phyloP scores from a whole-genome alignment of 2,329 filamentous ascomycete species.

The Cladophialophora immunda region DNA sequence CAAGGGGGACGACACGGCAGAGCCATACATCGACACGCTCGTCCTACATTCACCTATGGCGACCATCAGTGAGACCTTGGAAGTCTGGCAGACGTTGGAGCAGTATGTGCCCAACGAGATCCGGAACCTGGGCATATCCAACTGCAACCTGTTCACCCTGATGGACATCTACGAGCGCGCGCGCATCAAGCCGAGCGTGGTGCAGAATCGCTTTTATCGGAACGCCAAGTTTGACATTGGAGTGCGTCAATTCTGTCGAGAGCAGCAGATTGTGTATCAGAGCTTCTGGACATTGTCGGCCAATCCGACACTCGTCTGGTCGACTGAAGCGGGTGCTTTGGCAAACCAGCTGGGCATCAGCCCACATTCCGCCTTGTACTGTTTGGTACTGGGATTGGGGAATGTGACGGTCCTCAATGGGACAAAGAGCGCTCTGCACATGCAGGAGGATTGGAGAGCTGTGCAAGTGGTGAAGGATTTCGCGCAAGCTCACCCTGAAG shows the following conservation, averaged over 20 bases:
- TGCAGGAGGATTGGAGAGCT: constrained; percentile 62
- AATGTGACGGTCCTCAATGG: constrained; percentile 64
- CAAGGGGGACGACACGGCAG: constrained; percentile 48
- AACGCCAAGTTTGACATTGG: constrained; percentile 67
- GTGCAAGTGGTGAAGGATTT: constrained; percentile 53
- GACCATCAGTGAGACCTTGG: constrained; percentile 62
- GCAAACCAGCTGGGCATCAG: constrained; percentile 54
- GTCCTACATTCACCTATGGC: constrained; percentile 67
- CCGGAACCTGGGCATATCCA: constrained; percentile 77
- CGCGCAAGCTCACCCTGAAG: constrained; percentile 54
- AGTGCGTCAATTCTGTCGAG: constrained; percentile 65
- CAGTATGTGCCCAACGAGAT: constrained; percentile 71
- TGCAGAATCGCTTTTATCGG: constrained; percentile 78
- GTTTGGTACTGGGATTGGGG: constrained; percentile 63
- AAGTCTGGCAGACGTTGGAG: constrained; percentile 73
- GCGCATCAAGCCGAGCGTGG: constrained; percentile 65
- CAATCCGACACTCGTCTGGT: constrained; percentile 62
- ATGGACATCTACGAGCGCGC: constrained; percentile 46
- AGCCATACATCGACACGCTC: constrained; percentile 64
- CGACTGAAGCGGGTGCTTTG: constrained; percentile 59
- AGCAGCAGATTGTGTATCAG: constrained; percentile 64
- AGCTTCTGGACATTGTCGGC: constrained; percentile 70
- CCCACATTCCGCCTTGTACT: constrained; percentile 62
- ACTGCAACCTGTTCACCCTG: constrained; percentile 69
- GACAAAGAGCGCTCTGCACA: constrained; percentile 61